A percentile compares a stretch with the other conserved stretches of the same genome.
Conservation (phyloP, 2,329 filamentous ascomycete genomes). For the Cercospora sesami region DNA sequence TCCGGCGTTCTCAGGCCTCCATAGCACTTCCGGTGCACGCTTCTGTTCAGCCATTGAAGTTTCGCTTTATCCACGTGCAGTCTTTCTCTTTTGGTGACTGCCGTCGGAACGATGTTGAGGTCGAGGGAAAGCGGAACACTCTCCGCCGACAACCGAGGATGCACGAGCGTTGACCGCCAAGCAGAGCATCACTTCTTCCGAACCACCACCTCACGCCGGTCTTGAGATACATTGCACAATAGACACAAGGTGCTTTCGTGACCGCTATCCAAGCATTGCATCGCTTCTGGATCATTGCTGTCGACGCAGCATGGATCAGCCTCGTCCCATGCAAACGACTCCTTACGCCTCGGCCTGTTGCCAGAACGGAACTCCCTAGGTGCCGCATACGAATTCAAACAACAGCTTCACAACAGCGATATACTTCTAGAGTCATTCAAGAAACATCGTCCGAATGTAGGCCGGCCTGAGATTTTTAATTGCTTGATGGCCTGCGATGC, state of each 20-base stretch:
- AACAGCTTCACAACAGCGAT: not conserved
- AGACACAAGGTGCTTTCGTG: not conserved
- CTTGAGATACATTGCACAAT: not conserved
- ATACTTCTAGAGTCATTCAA: not conserved
- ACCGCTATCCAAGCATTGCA: no score
- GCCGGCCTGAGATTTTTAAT: not conserved
- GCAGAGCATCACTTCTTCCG: not conserved
- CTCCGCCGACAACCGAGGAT: not conserved
- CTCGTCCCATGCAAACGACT: not conserved
- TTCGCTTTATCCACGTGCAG: not conserved
- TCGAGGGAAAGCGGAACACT: not conserved
- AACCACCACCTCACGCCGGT: not conserved
- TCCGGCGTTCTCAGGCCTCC: constrained; percentile 28
- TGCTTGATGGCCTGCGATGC: not conserved
- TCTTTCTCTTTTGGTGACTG: not conserved
- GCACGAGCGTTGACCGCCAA: not conserved
- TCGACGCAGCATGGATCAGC: no score
- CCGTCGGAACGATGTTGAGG: not conserved
- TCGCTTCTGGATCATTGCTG: no score
- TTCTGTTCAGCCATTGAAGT: not conserved
- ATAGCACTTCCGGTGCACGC: constrained; percentile 27
- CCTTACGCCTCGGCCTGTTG: not conserved
- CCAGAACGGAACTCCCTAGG: not conserved
- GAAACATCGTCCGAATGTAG: not conserved
- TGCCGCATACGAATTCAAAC: not conserved